A percentile compares a stretch with the other conserved stretches of the same genome.
Conservation (phyloP, 2,329 filamentous ascomycete species). For the Stachybotrys elegans region DNA sequence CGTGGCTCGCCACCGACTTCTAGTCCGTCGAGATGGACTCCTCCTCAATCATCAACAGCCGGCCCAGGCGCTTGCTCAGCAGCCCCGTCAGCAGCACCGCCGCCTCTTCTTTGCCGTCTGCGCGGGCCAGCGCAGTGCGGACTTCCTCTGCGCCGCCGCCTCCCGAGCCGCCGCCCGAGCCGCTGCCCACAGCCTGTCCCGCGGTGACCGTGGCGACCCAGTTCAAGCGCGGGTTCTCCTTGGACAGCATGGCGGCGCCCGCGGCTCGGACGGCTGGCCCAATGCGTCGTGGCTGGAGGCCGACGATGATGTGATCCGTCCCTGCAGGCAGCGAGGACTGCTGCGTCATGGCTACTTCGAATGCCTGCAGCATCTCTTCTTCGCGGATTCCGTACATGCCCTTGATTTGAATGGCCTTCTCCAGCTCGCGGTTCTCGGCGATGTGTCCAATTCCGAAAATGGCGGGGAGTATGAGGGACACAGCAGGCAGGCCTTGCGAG, state of each 20-base stretch:
- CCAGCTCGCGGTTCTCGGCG: conserved; percentile 3
- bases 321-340: neutral
- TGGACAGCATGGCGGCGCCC: neutral
- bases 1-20: conserved; percentile 7
- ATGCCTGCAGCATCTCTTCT: conserved; percentile 5
- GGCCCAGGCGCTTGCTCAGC: conserved; percentile 8
- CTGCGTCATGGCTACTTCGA: conserved; percentile 4
- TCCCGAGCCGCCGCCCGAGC: neutral
- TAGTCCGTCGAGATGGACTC: conserved; percentile 4
- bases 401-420: conserved; percentile 8
- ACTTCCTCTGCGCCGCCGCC: neutral
- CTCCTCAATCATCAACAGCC: too few species aligned
- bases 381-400: conserved; percentile 9
- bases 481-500: conserved; percentile 4
- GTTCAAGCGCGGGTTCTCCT: neutral
- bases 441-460: conserved; percentile 32
- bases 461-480: conserved; percentile 28
- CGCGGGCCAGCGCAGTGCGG: too few species aligned
- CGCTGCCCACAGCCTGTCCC: neutral
- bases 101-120: conserved; percentile 6
- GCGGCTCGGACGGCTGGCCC: neutral
- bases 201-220: neutral
- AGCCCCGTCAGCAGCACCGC: conserved; percentile 3
- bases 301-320: neutral
- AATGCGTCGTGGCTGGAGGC: neutral